These are phyloP conservation scores for Aspergillus latus DNA, from an alignment of 2,329 filamentous ascomycete species.

Conservation along the genomic window DNA sequence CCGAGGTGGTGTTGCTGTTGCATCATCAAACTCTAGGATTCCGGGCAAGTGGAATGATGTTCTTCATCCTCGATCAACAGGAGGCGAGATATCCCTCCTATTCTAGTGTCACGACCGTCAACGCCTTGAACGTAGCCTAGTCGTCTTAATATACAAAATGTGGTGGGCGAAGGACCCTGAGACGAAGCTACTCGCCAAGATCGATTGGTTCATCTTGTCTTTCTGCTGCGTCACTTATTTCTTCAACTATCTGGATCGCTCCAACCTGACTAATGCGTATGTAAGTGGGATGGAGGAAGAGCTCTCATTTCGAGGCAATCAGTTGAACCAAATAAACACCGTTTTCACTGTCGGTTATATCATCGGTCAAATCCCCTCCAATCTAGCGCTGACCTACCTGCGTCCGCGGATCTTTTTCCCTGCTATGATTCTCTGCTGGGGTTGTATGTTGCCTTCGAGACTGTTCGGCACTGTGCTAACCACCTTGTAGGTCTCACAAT, in stretches of 20 bases:
- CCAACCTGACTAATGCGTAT: constrained; percentile 52
- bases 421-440: constrained; percentile 33
- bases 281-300: constrained; percentile 41
- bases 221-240: constrained; percentile 51
- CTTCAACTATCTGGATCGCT: constrained; percentile 50
- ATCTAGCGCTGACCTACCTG: constrained; percentile 28
- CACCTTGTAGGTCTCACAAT: constrained; percentile 27
- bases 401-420: constrained; percentile 30
- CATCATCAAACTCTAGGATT: not conserved
- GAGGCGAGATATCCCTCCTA: not conserved
- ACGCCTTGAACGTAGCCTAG: not conserved
- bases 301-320: constrained; percentile 32
- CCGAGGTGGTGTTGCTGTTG: not conserved
- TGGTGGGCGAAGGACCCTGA: constrained; percentile 23
- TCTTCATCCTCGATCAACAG: not conserved
- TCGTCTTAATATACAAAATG: not conserved
- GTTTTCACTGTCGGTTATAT: constrained; percentile 29
- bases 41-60: not conserved
- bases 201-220: constrained; percentile 51
- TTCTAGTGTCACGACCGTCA: not conserved
- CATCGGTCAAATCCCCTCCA: constrained; percentile 26
- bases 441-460: not conserved
- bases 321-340: constrained; percentile 29
- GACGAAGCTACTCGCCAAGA: constrained; percentile 50
- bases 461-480: not conserved